Evolutionary conservation across 257 asterid species (phyloP).

Genomic region (Nicotiana tabacum): DNA sequence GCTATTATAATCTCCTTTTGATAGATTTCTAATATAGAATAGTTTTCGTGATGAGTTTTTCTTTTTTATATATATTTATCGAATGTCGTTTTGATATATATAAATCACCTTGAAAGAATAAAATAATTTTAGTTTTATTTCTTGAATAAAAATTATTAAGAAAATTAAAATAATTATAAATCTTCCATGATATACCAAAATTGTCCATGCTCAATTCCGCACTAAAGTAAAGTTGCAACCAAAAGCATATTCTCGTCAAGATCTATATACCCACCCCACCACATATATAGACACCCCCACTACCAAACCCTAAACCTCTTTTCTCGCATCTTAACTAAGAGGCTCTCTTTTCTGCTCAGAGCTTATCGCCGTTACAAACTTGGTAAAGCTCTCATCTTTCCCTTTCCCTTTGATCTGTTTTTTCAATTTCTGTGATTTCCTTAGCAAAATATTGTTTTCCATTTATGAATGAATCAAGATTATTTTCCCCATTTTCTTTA

Average conservation of each 20-base stretch:
- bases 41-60: too few species aligned
- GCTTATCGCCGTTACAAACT: constrained; percentile 26
- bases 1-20: too few species aligned
- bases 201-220: neutral
- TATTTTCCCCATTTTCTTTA: neutral
- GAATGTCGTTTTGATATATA: too few species aligned
- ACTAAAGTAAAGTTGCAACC: neutral
- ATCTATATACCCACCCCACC: neutral
- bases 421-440: neutral
- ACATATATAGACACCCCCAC: constrained; percentile 11
- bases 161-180: too few species aligned
- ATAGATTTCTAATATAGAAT: too few species aligned
- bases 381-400: constrained; percentile 11
- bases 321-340: neutral
- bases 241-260: neutral
- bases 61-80: too few species aligned
- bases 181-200: neutral
- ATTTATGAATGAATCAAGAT: neutral
- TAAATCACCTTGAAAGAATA: too few species aligned
- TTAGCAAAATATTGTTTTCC: neutral
- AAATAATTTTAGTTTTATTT: too few species aligned
- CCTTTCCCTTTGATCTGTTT: neutral
- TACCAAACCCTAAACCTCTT: constrained; percentile 43
- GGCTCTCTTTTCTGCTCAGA: constrained; percentile 5
- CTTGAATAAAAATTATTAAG: too few species aligned